These are phyloP conservation scores for Choricystis sp. DNA, from an alignment of 139 green algal species.

Conservation along the genomic window DNA sequence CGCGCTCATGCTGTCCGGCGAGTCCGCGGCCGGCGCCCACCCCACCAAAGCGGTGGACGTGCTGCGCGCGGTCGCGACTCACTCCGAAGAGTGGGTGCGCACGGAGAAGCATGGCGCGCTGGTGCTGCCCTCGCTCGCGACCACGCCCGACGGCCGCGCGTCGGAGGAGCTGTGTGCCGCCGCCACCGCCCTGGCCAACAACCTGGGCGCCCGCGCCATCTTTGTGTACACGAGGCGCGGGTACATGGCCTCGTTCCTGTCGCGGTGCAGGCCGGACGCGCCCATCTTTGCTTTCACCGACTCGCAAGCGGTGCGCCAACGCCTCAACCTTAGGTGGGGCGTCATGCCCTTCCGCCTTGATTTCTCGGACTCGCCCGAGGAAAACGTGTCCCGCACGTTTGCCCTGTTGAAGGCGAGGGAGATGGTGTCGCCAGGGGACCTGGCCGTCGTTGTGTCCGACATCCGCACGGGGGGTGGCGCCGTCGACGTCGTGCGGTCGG, in stretches of 20 bases:
- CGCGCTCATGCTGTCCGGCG: constrained; percentile 70
- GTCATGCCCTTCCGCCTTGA: constrained; percentile 52
- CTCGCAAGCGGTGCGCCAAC: constrained; percentile 31
- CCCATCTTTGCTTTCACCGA: constrained; percentile 78
- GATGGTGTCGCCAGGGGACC: constrained; percentile 37
- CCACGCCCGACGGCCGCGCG: constrained; percentile 21
- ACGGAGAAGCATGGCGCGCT: constrained; percentile 24
- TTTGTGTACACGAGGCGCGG: constrained; percentile 65
- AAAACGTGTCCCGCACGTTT: constrained; percentile 33
- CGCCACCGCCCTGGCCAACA: constrained; percentile 48
- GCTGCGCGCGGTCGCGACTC: constrained; percentile 33
- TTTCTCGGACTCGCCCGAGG: constrained; percentile 35
- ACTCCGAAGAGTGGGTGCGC: constrained; percentile 37
- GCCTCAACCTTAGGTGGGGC: constrained; percentile 59
- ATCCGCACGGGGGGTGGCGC: constrained; percentile 17
- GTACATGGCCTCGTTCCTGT: constrained; percentile 59
- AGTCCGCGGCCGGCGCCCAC: constrained; percentile 59
- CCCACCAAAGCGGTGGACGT: constrained; percentile 56
- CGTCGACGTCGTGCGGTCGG: constrained; percentile 26
- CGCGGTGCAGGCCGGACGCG: constrained; percentile 49
- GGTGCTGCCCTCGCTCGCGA: constrained; percentile 27
- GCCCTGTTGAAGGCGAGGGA: constrained; percentile 29
- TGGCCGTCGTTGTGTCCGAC: constrained; percentile 60
- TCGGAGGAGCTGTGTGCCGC: constrained; percentile 53
- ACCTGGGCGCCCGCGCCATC: constrained; percentile 39